Base-by-base conservation (phyloP, 176 grass and related monocot species). In the Oryza glumipatula region DNA sequence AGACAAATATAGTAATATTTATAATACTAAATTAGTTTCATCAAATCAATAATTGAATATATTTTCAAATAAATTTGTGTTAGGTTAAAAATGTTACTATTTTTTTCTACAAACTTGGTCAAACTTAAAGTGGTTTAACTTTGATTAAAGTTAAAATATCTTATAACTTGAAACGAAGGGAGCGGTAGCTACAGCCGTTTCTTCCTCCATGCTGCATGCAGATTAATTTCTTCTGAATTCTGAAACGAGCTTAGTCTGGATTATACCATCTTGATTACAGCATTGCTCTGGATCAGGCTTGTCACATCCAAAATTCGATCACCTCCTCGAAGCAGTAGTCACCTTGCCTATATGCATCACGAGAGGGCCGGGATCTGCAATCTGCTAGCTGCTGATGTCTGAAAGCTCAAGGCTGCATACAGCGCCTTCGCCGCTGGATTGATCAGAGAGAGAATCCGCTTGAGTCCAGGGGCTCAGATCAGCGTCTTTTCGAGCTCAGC, bases 271-370 rank as follows among this genome's bases (percentile, higher is more conserved):
- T 56, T 56, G 51, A 56, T 56, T 6, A 24, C 30, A 65, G 22
- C 65, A 13, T 30, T 47, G 58, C 73, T 8, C n/a, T 26, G 52
- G 52, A 58, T 58, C 64, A 17, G 26, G 45, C 61, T 51, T 2
- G 72, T 41, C 23, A 51, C 24, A 63, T 68, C 45, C 32, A 49
- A 22, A 22, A 54, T 54, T 74, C 15, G 16, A 56, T 56, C 16
- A 13, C 9, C 21, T 4, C 46, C 43, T 83, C 26, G 17, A 66
- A 47, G 43, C 36, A 26, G 44, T 22, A 48, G 45, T 11, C 61
- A 23, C 41, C 81, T 68, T 72, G 16, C 51, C 45, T 69, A 67
- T 51, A 60, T 70, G 65, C 35, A 77, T 77, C 83, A 85, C 74
- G 65, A 77, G 83, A 60, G 73, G 73, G 30, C 30, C 30, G 30